Conservation (phyloP, 192 early-diverging fungal genomes). For the Backusella parvicylindrica region DNA sequence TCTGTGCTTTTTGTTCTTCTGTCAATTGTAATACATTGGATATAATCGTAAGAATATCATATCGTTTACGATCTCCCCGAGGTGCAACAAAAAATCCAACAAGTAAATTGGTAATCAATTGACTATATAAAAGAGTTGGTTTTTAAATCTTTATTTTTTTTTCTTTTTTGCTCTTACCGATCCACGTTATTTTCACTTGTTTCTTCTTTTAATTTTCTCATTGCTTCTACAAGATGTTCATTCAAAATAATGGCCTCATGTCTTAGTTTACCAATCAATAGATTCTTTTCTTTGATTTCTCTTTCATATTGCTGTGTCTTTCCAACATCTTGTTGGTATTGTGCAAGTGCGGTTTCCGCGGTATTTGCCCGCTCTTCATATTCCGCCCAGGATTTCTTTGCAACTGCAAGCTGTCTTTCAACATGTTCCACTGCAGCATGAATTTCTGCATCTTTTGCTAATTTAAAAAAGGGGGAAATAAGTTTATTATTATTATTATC, state of each 20-base stretch:
- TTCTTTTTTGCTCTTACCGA: constrained; percentile 39
- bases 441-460: constrained; percentile 55
- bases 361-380: constrained; percentile 48
- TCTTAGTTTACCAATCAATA: constrained; percentile 72
- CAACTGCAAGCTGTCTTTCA: constrained; percentile 39
- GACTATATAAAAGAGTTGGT: constrained; percentile 38
- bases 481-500: neutral
- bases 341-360: constrained; percentile 62
- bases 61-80: constrained; percentile 88
- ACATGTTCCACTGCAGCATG: constrained; percentile 57
- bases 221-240: constrained; percentile 87
- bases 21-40: constrained; percentile 81
- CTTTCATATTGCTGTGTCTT: constrained; percentile 53
- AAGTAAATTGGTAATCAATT: constrained; percentile 86
- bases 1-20: constrained; percentile 85
- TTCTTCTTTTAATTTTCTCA: constrained; percentile 80
- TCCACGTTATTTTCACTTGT: constrained; percentile 79
- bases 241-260: constrained; percentile 84
- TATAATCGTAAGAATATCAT: constrained; percentile 89
- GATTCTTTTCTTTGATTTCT: constrained; percentile 69
- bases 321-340: constrained; percentile 47
- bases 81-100: constrained; percentile 82
- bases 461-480: neutral
- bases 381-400: constrained; percentile 48
- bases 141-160: no score